These are phyloP conservation scores for Xylariaceae sp. DNA, from an alignment of 2,329 filamentous ascomycete species.

Conservation along the genomic window DNA sequence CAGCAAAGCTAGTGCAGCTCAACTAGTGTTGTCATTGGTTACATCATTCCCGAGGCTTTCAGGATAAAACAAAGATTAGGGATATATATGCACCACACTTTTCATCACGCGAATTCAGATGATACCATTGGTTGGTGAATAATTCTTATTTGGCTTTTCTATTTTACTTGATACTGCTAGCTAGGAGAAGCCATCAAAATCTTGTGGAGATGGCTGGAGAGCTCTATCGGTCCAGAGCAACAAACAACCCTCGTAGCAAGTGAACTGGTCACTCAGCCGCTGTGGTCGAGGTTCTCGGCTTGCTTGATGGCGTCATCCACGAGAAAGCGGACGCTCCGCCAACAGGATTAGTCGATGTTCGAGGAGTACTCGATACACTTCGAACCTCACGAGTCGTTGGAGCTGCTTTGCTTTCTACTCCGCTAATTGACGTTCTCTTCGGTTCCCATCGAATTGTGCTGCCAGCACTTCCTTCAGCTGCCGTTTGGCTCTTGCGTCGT, in stretches of 20 bases:
- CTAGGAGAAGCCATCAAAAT: conserved; percentile 24
- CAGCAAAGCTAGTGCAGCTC: conserved; percentile 7
- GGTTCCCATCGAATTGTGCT: conserved; percentile 58
- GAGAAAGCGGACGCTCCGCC: conserved; percentile 93
- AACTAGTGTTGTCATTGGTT: conserved; percentile 10
- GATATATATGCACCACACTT: neutral
- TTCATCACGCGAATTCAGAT: neutral
- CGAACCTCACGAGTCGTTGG: conserved; percentile 46
- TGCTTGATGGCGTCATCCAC: conserved; percentile 74
- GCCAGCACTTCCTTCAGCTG: conserved; percentile 39
- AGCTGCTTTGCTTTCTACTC: conserved; percentile 45
- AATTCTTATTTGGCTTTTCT: conserved; percentile 28
- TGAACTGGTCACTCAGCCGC: conserved; percentile 41
- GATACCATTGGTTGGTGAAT: neutral
- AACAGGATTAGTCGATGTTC: conserved; percentile 76
- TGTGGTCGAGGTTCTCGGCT: conserved; percentile 51
- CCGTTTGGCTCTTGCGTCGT: conserved; percentile 62
- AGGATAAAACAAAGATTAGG: too few relatives aligned
- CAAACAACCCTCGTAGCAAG: neutral
- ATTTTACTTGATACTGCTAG: conserved; percentile 20
- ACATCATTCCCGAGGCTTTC: conserved; percentile 8
- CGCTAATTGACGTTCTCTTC: conserved; percentile 54
- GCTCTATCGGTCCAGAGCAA: conserved; percentile 4
- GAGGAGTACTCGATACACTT: conserved; percentile 53
- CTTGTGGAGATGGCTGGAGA: neutral